Evolutionary conservation across 768 basidiomycete species (phyloP), one percentile per base, ranked within the genome.

Genomic region (Cystofilobasidium bisporidii): DNA sequence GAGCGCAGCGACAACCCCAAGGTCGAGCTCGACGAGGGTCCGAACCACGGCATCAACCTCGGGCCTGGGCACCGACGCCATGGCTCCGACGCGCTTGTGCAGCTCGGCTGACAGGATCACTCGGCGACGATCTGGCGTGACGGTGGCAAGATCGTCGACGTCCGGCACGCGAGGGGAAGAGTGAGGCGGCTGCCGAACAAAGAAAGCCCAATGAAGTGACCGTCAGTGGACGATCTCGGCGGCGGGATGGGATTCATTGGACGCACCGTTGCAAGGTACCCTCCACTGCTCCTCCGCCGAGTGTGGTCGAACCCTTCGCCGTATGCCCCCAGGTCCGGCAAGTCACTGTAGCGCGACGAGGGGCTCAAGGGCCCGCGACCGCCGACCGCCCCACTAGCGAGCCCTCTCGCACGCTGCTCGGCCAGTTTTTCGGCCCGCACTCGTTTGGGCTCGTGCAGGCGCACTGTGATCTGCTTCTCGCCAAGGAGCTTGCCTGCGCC

Each of bases 381-480:
- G 69, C 14, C 28, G 28, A 15, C 43, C 10, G 17, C 20, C 3
- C 5, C 8, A 4, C 43, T 17, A 15, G 20, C 43, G 43, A 53
- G 24, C 32, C 45, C 60, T 24, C 36, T 47, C 26, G 47, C 41
- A 22, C 56, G 40, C 55, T 40, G 82, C 65, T 86, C 86, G 18
- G 89, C 89, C 12, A 91, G 80, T 71, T 91, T 91, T 78, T 90
- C 89, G 75, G 91, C 87, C 26, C 91, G 83, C n/a, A 91, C 77
- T 74, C 90, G 88, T 75, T 91, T 92, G 12, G 90, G 91, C 76
- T 93, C 91, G 71, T 93, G 90, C 62, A 93, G 78, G 48, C 91
- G 84, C 32, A 94, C 91, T 0, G 89, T 86, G 45, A 94, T 81
- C 63, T 87, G 84, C 74, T 91, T 90, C 18, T 81, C 78, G 36